phyloP scores from a whole-genome alignment of 768 basidiomycete genomes.

The Tulasnella sp. region DNA sequence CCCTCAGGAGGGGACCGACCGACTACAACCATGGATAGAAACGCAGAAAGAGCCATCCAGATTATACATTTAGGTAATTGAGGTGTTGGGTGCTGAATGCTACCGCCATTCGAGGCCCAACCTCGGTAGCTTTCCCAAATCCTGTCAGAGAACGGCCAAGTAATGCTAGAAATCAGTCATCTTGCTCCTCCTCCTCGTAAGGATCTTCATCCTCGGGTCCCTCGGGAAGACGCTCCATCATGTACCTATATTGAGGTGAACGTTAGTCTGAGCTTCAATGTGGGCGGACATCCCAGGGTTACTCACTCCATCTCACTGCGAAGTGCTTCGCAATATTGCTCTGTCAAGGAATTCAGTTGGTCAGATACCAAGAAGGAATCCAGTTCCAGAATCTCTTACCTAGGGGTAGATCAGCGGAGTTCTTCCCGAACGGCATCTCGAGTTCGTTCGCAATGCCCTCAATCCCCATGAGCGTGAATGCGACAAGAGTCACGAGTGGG shows the following conservation, averaged over 20 bases:
- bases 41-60: background rate
- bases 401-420: conserved; percentile 60
- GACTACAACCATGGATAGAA: too few relatives aligned
- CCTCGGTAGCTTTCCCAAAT: background rate
- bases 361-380: background rate
- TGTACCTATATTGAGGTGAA: background rate
- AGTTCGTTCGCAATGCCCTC: conserved; percentile 94
- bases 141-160: background rate
- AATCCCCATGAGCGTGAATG: conserved; percentile 89
- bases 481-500: conserved; percentile 32
- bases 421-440: conserved; percentile 47
- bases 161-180: background rate
- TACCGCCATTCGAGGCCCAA: too few relatives aligned
- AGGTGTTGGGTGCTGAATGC: too few relatives aligned
- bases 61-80: too few relatives aligned
- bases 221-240: conserved; percentile 6
- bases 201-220: conserved; percentile 10
- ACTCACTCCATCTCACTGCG: conserved; percentile 7
- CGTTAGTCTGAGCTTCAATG: background rate
- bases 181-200: background rate
- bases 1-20: too few relatives aligned
- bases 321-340: conserved; percentile 2
- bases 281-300: background rate
- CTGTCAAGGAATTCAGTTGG: background rate
- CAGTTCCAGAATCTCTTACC: conserved; percentile 29